Base-by-base conservation (phyloP, 768 basidiomycete species). In the Boletus vermiculosoides region DNA sequence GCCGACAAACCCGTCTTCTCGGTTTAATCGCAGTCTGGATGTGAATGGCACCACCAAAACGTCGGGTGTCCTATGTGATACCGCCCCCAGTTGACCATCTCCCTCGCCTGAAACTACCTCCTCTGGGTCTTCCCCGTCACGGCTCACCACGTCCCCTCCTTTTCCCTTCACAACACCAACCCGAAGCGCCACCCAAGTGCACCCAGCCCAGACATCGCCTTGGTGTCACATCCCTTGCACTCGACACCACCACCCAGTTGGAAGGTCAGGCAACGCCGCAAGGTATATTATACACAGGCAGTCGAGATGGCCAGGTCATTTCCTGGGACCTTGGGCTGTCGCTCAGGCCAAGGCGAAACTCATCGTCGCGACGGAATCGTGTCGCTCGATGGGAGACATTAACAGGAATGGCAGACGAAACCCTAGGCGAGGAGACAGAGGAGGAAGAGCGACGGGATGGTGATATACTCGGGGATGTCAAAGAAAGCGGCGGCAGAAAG, bases 251-350 rank as follows among this genome's bases (percentile, higher is more conserved):
- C 0, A 96, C 94, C 3, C 80, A 82, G 46, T 79, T 97, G 8
- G 68, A 80, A n/a, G 87, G 87, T 6, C 77, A 76, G n/a, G 56
- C 71, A 5, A 66, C 79, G 5, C 94, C 94, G 0, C 85, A 91
- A 61, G 94, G 94, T 5, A 94, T 97, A 41, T 74, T 97, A 3
- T 97, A 97, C 69, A 86, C 92, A 3, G 94, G 88, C 28, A 94
- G 92, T 23, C 78, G 94, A 55, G 94, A 97, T 74, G 94, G 94
- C 0, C 77, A 93, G 42, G 78, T 96, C 45, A 86, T 94, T 39
- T 84, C 88, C 10, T 95, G 93, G 91, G 94, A 97, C 66, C 78
- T 95, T 25, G 83, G 80, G 5, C 76, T 93, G 11, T 75, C 82
- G 10, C 84, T 87, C 80, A 73, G 72, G 52, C 64, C 65, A 37